A percentile compares a stretch with the other conserved stretches of the same genome.
These are phyloP conservation scores for Sclerotinia subarctica DNA, from an alignment of 2,329 filamentous ascomycete species.

Conservation along the genomic window DNA sequence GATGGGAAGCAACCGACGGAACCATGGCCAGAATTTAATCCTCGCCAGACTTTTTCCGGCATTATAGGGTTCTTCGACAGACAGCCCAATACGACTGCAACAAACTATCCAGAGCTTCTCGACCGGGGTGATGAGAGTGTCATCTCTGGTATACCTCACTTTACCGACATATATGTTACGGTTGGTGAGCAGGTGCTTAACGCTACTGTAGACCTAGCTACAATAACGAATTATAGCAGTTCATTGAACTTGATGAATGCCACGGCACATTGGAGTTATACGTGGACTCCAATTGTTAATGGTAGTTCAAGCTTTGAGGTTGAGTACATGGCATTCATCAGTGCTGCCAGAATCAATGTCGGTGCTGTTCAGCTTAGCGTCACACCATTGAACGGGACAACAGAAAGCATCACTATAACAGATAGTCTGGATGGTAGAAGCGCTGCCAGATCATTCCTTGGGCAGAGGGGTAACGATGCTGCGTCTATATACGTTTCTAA, in stretches of 20 bases:
- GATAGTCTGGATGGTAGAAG: conserved; percentile 62
- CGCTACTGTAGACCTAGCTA: conserved; percentile 53
- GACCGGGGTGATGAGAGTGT: conserved; percentile 64
- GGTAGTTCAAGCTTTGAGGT: conserved; percentile 56
- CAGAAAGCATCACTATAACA: conserved; percentile 48
- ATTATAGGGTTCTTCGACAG: conserved; percentile 65
- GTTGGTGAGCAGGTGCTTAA: conserved; percentile 54
- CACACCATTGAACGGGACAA: conserved; percentile 17
- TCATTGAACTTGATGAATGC: conserved; percentile 40
- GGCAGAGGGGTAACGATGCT: conserved; percentile 47
- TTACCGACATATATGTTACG: conserved; percentile 56
- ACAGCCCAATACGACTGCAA: conserved; percentile 51
- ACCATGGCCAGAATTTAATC: conserved; percentile 65
- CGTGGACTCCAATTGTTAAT: conserved; percentile 33
- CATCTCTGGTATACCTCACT: conserved; percentile 64
- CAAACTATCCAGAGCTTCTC: conserved; percentile 62
- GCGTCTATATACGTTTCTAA: conserved; percentile 57
- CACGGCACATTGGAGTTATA: conserved; percentile 18
- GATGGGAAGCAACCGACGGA: conserved; percentile 36
- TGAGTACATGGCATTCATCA: conserved; percentile 47
- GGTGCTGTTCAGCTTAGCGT: conserved; percentile 22
- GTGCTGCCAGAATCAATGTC: conserved; percentile 22
- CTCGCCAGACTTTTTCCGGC: conserved; percentile 63
- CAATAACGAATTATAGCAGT: conserved; percentile 61
- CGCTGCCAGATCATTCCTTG: conserved; percentile 57